Conservation (phyloP, 2,329 filamentous ascomycete genomes). For the Exutisphaerella laricina region DNA sequence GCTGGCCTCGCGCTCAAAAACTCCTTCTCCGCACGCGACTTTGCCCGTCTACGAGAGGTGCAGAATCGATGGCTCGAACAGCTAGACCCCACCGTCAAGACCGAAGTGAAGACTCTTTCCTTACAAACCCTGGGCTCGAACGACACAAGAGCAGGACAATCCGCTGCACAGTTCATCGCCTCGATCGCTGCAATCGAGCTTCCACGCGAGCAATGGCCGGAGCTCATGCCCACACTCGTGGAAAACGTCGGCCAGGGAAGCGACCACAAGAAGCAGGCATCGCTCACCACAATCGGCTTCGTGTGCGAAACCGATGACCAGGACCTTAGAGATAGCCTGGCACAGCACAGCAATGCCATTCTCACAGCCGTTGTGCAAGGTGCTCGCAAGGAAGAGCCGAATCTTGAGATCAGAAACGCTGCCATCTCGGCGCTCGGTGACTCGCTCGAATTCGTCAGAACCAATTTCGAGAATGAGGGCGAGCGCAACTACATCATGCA, state of each 20-base stretch:
- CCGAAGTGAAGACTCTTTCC: conserved; percentile 81
- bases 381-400: conserved; percentile 91
- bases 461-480: conserved; percentile 98
- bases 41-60: conserved; percentile 76
- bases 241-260: conserved; percentile 84
- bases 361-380: conserved; percentile 96
- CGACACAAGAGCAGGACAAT: conserved; percentile 77
- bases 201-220: conserved; percentile 85
- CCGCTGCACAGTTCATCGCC: conserved; percentile 90
- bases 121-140: conserved; percentile 76
- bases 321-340: conserved; percentile 74
- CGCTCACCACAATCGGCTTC: conserved; percentile 93
- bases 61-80: conserved; percentile 89
- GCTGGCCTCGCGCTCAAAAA: conserved; percentile 97
- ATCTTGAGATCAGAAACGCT: conserved; percentile 81
- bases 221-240: conserved; percentile 82
- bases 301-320: conserved; percentile 93
- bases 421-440: conserved; percentile 93
- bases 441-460: conserved; percentile 93
- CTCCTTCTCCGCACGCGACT: conserved; percentile 91
- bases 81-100: conserved; percentile 76
- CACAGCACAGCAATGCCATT: conserved; percentile 92
- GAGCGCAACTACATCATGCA: conserved; percentile 99
- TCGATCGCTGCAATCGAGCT: conserved; percentile 93
- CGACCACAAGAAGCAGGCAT: conserved; percentile 88